phyloP scores from a whole-genome alignment of 139 green algal genomes.

The Coccomyxa sp. region DNA sequence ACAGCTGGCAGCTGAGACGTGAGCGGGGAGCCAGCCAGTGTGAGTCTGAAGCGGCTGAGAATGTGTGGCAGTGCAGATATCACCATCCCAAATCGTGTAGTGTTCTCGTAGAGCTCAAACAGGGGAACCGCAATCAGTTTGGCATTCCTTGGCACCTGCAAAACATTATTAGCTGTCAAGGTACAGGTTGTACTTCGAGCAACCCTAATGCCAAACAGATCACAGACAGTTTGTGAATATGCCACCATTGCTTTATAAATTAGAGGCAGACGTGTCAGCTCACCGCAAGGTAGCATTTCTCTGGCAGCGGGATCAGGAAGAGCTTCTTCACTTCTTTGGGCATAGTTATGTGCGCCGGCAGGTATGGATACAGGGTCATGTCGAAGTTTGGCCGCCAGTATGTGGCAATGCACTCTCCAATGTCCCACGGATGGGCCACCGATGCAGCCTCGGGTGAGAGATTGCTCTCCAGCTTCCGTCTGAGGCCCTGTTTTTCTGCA shows the following conservation, averaged over 20 bases:
- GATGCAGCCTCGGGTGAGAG: slow-evolving; percentile 55
- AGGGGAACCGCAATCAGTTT: slow-evolving; percentile 92
- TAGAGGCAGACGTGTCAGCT: not conserved
- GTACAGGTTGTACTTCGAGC: no score
- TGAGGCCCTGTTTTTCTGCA: slow-evolving; percentile 82
- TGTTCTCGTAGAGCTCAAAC: slow-evolving; percentile 95
- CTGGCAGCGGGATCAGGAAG: slow-evolving; percentile 82
- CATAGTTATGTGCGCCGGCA: slow-evolving; percentile 88
- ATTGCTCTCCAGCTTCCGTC: slow-evolving; percentile 77
- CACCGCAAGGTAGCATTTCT: slow-evolving; percentile 87
- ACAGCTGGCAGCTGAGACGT: not conserved
- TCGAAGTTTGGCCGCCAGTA: slow-evolving; percentile 93
- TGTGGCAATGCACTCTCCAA: slow-evolving; percentile 49
- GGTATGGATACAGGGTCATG: slow-evolving; percentile 91
- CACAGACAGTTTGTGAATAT: not conserved
- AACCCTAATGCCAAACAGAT: not conserved
- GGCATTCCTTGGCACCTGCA: slow-evolving; percentile 88
- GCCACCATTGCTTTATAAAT: not conserved
- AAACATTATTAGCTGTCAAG: not conserved
- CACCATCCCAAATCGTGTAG: slow-evolving; percentile 71
- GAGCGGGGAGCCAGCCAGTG: slow-evolving; percentile 26
- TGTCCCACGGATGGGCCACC: slow-evolving; percentile 25
- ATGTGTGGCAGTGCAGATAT: slow-evolving; percentile 78
- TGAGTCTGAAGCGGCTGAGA: slow-evolving; percentile 67
- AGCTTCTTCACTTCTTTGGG: slow-evolving; percentile 90